Conservation (phyloP, 2,329 filamentous ascomycete species). For the Colletotrichum navitas region DNA sequence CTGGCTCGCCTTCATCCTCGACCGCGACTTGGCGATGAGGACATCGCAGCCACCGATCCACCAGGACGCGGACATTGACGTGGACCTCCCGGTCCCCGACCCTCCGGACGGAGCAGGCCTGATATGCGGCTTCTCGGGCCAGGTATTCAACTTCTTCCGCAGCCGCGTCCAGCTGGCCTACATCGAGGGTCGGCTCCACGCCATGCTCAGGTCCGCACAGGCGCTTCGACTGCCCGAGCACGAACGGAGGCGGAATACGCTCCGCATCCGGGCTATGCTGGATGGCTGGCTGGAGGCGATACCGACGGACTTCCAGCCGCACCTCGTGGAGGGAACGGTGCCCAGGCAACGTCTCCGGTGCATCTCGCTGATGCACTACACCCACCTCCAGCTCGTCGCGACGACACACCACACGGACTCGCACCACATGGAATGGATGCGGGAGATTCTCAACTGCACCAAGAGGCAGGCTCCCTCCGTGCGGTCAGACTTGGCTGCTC, state of each 20-base stretch:
- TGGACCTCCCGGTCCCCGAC: constrained; percentile 27
- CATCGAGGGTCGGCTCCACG: constrained; percentile 40
- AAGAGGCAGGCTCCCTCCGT: neutral
- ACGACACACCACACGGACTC: constrained; percentile 32
- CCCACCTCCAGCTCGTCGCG: constrained; percentile 24
- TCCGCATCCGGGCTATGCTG: constrained; percentile 20
- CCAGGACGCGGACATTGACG: constrained; percentile 35
- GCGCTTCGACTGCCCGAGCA: constrained; percentile 21
- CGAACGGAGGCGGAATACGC: constrained; percentile 14
- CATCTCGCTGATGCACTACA: constrained; percentile 31
- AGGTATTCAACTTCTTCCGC: constrained; percentile 39
- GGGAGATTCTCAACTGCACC: constrained; percentile 15
- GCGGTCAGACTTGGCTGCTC: neutral
- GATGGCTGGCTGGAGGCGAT: constrained; percentile 30
- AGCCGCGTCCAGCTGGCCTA: constrained; percentile 29
- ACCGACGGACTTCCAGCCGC: constrained; percentile 23
- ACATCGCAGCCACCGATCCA: constrained; percentile 35
- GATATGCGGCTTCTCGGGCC: constrained; percentile 13
- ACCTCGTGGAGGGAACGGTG: neutral
- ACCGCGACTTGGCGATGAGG: constrained; percentile 43
- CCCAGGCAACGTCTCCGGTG: constrained; percentile 20
- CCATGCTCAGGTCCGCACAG: constrained; percentile 25
- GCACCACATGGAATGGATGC: constrained; percentile 35
- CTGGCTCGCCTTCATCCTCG: constrained; percentile 50
- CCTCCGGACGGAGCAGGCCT: constrained; percentile 30